These are phyloP conservation scores for Glomus cerebriforme DNA, from an alignment of 192 early-diverging fungal genomes.

Conservation along the genomic window DNA sequence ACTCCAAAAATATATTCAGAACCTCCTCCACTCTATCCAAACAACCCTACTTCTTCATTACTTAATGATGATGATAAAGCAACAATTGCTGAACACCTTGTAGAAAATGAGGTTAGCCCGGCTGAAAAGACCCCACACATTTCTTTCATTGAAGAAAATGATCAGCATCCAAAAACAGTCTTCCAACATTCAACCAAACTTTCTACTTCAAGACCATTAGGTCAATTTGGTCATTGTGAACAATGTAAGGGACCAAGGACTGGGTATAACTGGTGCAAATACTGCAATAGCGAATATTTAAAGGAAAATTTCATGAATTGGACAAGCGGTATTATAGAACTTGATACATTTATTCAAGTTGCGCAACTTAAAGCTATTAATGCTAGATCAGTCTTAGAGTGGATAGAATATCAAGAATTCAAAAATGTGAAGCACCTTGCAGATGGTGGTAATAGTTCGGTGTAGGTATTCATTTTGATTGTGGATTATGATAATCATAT, in stretches of 20 bases:
- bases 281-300: slow-evolving; percentile 3
- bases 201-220: background rate
- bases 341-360: slow-evolving; percentile 1
- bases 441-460: slow-evolving; percentile 13
- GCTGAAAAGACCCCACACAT: too few species aligned
- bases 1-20: too few species aligned
- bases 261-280: background rate
- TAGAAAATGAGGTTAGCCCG: too few species aligned
- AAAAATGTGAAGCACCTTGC: slow-evolving; percentile 10
- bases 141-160: too few species aligned
- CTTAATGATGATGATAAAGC: too few species aligned
- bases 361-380: slow-evolving; percentile 7
- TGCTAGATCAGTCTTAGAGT: background rate
- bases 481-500: background rate
- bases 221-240: background rate
- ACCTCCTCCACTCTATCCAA: too few species aligned
- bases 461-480: too few species aligned
- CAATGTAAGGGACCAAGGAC: background rate
- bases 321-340: background rate
- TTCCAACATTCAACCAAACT: too few species aligned
- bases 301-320: background rate
- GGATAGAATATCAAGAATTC: slow-evolving; percentile 5
- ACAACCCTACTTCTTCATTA: too few species aligned
- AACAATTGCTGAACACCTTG: too few species aligned
- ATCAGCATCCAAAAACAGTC: too few species aligned